Conservation (phyloP, 345 rosid species). For the sweet orange (Citrus sinensis) region DNA sequence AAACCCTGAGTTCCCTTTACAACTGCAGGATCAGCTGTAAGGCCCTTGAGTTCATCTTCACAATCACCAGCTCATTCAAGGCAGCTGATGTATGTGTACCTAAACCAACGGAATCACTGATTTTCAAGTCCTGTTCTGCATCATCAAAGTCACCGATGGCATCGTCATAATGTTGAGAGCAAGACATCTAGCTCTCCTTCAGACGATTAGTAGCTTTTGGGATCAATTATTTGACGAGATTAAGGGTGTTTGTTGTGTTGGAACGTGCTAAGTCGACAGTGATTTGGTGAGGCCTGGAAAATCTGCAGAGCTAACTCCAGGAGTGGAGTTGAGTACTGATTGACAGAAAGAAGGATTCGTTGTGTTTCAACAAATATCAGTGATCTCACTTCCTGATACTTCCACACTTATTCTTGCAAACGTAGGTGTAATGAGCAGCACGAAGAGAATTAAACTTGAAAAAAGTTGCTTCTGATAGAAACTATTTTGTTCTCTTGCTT, state of each 20-base stretch:
- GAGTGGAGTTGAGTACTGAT: background rate
- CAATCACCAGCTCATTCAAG: constrained; percentile 9
- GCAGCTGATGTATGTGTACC: background rate
- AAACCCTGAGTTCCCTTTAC: constrained; percentile 21
- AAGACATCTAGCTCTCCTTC: constrained; percentile 3
- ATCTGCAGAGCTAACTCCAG: background rate
- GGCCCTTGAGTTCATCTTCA: background rate
- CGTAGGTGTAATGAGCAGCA: background rate
- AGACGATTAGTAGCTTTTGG: background rate
- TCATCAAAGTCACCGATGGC: background rate
- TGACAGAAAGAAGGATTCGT: background rate
- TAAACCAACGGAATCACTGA: background rate
- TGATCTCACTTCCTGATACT: background rate
- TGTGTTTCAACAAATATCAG: background rate
- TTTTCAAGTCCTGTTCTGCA: background rate
- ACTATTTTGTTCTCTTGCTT: background rate
- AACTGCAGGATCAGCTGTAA: background rate
- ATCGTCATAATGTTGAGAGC: constrained; percentile 7
- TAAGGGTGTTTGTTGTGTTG: background rate
- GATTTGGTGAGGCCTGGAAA: constrained; percentile 5
- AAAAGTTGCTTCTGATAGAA: background rate
- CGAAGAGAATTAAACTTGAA: background rate
- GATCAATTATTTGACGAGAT: background rate
- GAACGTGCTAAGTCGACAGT: background rate
- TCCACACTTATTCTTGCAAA: background rate